Conservation (phyloP, 169 alveolate species). For the Cryptosporidium baileyi region DNA sequence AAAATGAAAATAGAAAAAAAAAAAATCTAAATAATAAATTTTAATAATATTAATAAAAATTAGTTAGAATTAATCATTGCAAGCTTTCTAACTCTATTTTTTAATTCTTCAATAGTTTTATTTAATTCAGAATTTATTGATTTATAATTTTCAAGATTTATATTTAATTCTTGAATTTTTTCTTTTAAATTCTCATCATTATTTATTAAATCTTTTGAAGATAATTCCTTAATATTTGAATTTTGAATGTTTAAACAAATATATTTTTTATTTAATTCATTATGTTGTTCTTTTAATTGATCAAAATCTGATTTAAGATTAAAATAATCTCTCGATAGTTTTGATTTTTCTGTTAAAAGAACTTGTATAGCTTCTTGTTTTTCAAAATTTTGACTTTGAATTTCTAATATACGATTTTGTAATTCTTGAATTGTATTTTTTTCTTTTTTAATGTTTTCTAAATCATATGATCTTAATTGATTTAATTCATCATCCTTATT, state of each 20-base stretch:
- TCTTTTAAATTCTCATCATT: background rate
- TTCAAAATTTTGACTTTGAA: conserved; percentile 44
- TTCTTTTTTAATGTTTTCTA: background rate
- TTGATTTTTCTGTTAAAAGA: conserved; percentile 40
- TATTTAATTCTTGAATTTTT: background rate
- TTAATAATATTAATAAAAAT: background rate
- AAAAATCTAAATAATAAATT: background rate
- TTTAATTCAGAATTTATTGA: conserved; percentile 5
- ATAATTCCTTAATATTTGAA: background rate
- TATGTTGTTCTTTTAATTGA: conserved; percentile 9
- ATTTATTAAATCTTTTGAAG: background rate
- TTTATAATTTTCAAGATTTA: background rate
- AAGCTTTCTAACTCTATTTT: conserved; percentile 31
- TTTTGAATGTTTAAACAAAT: background rate
- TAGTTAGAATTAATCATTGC: conserved; percentile 20
- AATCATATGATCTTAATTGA: background rate
- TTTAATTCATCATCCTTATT: background rate
- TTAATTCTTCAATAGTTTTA: background rate
- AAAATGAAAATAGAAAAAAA: background rate
- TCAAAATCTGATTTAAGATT: background rate
- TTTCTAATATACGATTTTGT: conserved; percentile 6
- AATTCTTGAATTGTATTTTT: background rate
- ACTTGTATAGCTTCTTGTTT: conserved; percentile 40
- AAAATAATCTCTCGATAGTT: background rate
- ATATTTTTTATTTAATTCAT: conserved; percentile 11